Evolutionary conservation across 306 rosid genomes (phyloP), one percentile per base, ranked within the genome.

Genomic region (Cercis canadensis): DNA sequence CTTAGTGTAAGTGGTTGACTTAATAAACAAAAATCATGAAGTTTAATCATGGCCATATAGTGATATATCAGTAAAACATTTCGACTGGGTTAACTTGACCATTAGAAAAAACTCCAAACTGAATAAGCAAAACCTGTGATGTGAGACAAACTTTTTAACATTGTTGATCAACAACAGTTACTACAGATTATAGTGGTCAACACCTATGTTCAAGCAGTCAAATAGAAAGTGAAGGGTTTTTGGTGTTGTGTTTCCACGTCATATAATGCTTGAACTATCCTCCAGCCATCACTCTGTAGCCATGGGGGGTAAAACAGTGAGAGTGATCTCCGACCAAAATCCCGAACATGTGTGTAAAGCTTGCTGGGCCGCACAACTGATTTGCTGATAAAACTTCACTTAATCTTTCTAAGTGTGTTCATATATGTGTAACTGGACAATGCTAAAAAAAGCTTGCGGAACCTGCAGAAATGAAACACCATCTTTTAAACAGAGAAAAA

Each of bases 381-480:
- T 55, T 70, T 54, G 14, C 10, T 43, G 33, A 3, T 39, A 63
- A 31, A 62, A 63, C 67, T 47, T 85, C 72, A 67, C 52, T 72
- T 15, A 24, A 85, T 78, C 85, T 70, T 85, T 77, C 78, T 82
- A 14, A 87, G 92, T 3, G 92, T 85, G 84, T 92, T 90, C 82
- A 87, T 84, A 53, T 90, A 90, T 8, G 96, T 88, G 69, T 89
- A 93, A 77, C 98, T 93, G 14, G 98, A 93, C 80, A 88, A 79
- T 31, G 85, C 67, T 3, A 93, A 90, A 67, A 93, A 93, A 69
- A 84, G 90, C 80, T 88, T 93, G 80, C 92, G 89, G 59, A 88
- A 93, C 98, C 98, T 93, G 86, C 85, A 78, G 51, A 77, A 62
- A 70, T 54, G 37, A 69, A 70, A 57, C 5, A 24, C 32, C 14